Base-by-base conservation (phyloP, 768 basidiomycete species). In the Terana coerulea region DNA sequence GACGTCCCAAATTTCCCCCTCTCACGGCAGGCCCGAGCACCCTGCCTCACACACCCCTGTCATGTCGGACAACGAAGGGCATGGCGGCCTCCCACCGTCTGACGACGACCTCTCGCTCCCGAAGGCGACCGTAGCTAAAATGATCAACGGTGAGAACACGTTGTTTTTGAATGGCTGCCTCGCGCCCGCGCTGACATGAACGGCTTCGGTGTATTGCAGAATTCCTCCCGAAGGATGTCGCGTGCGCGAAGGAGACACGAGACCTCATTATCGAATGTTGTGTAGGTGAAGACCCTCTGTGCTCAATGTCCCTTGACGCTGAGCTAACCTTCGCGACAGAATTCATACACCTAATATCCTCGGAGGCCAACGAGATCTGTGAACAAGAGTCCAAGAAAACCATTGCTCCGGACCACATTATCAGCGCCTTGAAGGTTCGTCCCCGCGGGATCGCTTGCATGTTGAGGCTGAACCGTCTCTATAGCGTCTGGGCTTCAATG, bases 351-450 rank as follows among this genome's bases (percentile, higher is more conserved):
- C 72, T 98, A 69, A 88, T 99, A 66, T 95, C 97, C 15, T 92
- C 94, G 8, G 93, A 98, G 66, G 92, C 97, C 47, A 98, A 98
- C 67, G 92, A 98, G 59, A 91, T 98, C 55, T 99, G 97, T 64
- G 97, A 98, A 65, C 87, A 92, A 66, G 94, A 95, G 64, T 91
- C 92, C 22, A 98, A 97, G 75, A 99, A 99, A 75, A 99, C 97
- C 1, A 98, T 99, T 61, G 89, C 93, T 4, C 97, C 97, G 1
- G 97, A 99, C 61, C 97, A 99, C 64, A 94, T 98, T 37, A 87
- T 98, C 26, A 74, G 79, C 21, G 97, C 97, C 5, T 75, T 99
- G 50, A 92, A 92, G 74, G 95, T 90, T 51, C 46, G 76, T 69
- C 15, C 22, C 19, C 28, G 19, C 10, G 3, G 10, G 15, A 24